Base-by-base conservation (phyloP, 1,284 basidiomycete species). In the Austroboletus rostrupii region DNA sequence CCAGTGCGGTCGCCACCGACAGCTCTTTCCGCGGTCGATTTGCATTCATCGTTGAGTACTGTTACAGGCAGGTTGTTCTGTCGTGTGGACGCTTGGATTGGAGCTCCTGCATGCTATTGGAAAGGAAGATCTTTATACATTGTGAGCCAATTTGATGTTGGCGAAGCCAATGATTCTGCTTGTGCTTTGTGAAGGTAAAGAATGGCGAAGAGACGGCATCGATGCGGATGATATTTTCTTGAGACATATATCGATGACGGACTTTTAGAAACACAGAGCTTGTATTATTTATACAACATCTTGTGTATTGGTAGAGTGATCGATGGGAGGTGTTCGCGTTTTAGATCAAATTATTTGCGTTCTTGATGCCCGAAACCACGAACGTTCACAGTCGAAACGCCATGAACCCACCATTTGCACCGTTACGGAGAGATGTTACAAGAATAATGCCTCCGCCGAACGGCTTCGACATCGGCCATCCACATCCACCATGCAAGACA, bases 1-100 rank as follows among this genome's bases (percentile, higher is more conserved):
- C 86, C 0, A 81, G 78, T 12, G 87, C 87, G 2, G 79, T 87
- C 11, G 84, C 89, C 0, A 68, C 76, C 13, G 92, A 92, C 64
- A 83, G 83, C 52, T 75, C 72, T 16, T 85, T 87, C 67, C 77
- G 90, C 19, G 87, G 88, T 0, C 16, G 81, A 0, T 73, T 72
- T 4, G 90, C 85, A 16, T 86, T 91, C 54, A 69, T 88, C 12
- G 84, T 83, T 3, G 78, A 1, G 79, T 85, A 1, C 64, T 63
- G 12, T 40, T 64, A 26, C 63, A 62, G 50, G 61, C 57, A 5
- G 1, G 50, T 47, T 10, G n/a, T 13, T 12, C 2, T 12, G 17
- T n/a, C 9, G 11, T 3, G 13, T 3, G 3, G 8, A 41, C 14
- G 2, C 23, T 2, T 44, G 10, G 3, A 37, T 32, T 29, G 28